Base-by-base conservation (phyloP, 495 filamentous ascomycete species). In the Tuber indicum region DNA sequence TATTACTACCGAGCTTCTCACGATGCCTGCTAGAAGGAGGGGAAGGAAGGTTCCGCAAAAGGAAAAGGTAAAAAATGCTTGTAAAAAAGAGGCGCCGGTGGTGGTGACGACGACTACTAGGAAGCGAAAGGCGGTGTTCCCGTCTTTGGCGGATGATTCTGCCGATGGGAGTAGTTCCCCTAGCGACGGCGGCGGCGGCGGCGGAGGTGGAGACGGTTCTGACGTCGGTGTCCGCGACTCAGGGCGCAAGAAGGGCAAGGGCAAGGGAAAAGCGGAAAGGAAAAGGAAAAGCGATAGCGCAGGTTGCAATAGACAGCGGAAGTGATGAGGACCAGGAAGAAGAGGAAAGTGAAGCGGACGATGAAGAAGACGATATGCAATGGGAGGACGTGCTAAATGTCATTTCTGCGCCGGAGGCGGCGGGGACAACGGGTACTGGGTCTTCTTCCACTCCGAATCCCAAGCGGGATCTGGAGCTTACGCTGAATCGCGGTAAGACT, bases 311-410 rank as follows among this genome's bases (percentile, higher is more conserved):
- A 21, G 44, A 62, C 23, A 42, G 52, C n/a, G 62, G 21, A 12
- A 47, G 78, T 44, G 74, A 74, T 23, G 76, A 76, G 21, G 62
- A 43, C 19, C 47, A 76, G 26, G 76, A 76, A 12, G 79, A 82
- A 12, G 78, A 75, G 4, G 79, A 79, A 0, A 71, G 83, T n/a
- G 87, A 89, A 0, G 87, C 86, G 8, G 88, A 89, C 3, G 90
- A 90, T 3, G 87, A 88, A 0, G 91, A 94, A 42, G 91, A 92
- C 45, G 91, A 90, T 69, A 87, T 93, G 73, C 92, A 96, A 78
- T 97, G 96, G 87, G 95, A 97, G 86, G 93, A 97, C 86, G 94
- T 95, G 6, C 86, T 90, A 42, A 87, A 88, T 42, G 83, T 87
- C 41, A 82, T 79, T 75, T 82, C 85, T 78, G 83, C 76, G 78